Evolutionary conservation across 1,284 basidiomycete species (phyloP).

Genomic region (Irpex sp.): DNA sequence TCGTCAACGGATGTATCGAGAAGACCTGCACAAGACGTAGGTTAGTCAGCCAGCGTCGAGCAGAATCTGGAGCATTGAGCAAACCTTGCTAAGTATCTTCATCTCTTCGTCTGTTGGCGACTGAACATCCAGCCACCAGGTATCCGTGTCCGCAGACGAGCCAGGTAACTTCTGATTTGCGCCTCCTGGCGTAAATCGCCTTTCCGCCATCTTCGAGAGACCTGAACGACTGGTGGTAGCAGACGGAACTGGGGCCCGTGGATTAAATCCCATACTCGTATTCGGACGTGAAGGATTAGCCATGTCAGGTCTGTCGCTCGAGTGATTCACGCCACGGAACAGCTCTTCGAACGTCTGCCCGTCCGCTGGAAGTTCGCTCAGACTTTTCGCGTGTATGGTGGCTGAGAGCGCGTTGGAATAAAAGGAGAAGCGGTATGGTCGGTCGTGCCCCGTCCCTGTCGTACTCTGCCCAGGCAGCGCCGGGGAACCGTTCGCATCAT

Average conservation of each 20-base stretch:
- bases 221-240: conserved; percentile 6
- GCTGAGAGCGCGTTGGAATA: conserved; percentile 92
- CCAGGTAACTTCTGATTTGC: conserved; percentile 10
- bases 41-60: neutral
- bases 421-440: conserved; percentile 97
- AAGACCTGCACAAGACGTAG: conserved; percentile 63
- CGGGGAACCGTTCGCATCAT: neutral
- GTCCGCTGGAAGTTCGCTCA: conserved; percentile 91
- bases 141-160: conserved; percentile 27
- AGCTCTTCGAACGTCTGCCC: conserved; percentile 92
- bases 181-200: conserved; percentile 10
- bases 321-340: conserved; percentile 53
- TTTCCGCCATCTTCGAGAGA: conserved; percentile 17
- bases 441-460: conserved; percentile 56
- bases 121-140: conserved; percentile 97
- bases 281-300: conserved; percentile 9
- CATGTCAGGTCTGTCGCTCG: conserved; percentile 12
- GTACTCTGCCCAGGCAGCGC: conserved; percentile 8
- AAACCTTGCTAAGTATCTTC: conserved; percentile 89
- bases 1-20: conserved; percentile 95
- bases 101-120: conserved; percentile 98
- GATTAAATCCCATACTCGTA: conserved; percentile 9
- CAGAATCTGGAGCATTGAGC: conserved; percentile 6
- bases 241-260: neutral
- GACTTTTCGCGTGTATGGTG: conserved; percentile 91